phyloP scores from a whole-genome alignment of 257 asterid genomes.

The Nicotiana paniculata region DNA sequence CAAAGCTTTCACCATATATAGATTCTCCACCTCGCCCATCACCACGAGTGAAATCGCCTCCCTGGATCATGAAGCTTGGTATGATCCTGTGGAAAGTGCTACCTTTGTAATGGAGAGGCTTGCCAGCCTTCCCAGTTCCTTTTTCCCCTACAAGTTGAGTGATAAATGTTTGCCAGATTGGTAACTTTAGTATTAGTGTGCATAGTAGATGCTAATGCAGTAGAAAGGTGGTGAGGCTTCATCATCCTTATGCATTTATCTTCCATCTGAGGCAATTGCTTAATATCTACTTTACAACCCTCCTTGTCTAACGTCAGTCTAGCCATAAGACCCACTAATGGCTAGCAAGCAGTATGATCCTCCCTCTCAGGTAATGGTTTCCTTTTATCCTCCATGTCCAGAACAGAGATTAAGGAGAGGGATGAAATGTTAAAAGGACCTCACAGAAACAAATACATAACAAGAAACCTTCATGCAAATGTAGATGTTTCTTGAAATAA shows the following conservation, averaged over 20 bases:
- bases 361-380: not conserved
- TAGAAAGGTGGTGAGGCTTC: not conserved
- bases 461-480: not conserved
- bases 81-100: slow-evolving; percentile 84
- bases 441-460: not conserved
- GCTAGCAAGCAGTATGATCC: not conserved
- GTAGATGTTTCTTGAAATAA: slow-evolving; percentile 1
- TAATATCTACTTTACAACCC: not conserved
- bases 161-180: not conserved
- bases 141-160: slow-evolving; percentile 62
- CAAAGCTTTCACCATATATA: slow-evolving; percentile 57
- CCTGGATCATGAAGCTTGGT: slow-evolving; percentile 94
- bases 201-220: not conserved
- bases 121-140: slow-evolving; percentile 72
- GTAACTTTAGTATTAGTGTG: not conserved
- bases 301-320: not conserved
- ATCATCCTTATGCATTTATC: not conserved
- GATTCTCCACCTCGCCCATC: slow-evolving; percentile 98
- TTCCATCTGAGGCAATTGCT: not conserved
- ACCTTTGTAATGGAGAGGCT: slow-evolving; percentile 76
- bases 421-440: not conserved
- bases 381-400: not conserved
- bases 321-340: not conserved
- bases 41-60: slow-evolving; percentile 89
- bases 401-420: not conserved